Evolutionary conservation across 2,329 filamentous ascomycete genomes (phyloP).

Genomic region (Aspergillus proliferans): DNA sequence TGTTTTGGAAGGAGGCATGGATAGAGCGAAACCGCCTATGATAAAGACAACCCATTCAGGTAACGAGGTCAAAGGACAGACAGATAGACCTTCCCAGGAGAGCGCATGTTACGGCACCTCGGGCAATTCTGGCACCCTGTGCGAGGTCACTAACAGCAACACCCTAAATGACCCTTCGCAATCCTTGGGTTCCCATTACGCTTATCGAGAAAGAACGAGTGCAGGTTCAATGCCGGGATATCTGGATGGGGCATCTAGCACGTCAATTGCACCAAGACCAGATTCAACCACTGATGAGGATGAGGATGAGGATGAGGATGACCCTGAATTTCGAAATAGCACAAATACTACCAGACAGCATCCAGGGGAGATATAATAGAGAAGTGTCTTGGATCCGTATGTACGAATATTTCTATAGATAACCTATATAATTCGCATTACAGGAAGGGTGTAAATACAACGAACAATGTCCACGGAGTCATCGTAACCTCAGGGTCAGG

Average conservation of each 20-base stretch:
- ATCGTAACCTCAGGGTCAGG: neutral
- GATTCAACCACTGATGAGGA: slow-evolving; percentile 53
- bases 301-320: slow-evolving; percentile 33
- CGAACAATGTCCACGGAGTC: neutral
- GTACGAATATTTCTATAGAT: too few species aligned
- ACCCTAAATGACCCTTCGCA: neutral
- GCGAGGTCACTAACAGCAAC: neutral
- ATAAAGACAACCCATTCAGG: slow-evolving; percentile 57
- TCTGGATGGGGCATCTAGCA: neutral
- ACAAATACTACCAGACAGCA: neutral
- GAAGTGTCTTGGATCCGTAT: too few species aligned
- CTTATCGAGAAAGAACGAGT: neutral
- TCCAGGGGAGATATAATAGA: too few species aligned
- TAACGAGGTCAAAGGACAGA: slow-evolving; percentile 52
- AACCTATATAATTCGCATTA: too few species aligned
- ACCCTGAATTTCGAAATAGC: slow-evolving; percentile 21
- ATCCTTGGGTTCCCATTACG: neutral
- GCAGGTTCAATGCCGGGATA: neutral
- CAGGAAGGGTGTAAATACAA: neutral
- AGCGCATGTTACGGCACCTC: neutral
- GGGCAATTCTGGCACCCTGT: neutral
- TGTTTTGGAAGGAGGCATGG: slow-evolving; percentile 58
- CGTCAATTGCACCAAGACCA: slow-evolving; percentile 15
- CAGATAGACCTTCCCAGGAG: slow-evolving; percentile 1
- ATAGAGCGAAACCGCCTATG: slow-evolving; percentile 60